Evolutionary conservation across 2,329 filamentous ascomycete genomes (phyloP), one percentile per base, ranked within the genome.

Genomic region (Dactylellina leptospora): DNA sequence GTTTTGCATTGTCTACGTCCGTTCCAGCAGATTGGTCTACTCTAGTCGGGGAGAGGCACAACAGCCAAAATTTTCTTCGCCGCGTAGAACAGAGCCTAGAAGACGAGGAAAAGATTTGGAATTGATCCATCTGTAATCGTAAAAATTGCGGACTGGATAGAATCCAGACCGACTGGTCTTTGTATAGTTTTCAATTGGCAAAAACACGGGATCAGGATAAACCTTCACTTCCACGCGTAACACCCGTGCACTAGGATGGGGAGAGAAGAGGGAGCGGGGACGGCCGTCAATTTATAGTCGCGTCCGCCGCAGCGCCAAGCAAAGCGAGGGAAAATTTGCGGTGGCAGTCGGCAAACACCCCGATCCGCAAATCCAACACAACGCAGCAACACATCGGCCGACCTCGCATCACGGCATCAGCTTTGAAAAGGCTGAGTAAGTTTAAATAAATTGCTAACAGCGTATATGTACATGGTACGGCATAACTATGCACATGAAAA

Each of bases 131-230:
- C 27, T 45, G 45, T 33, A 18, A 54, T 45, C 47, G 47, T 45
- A 62, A 62, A 62, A 62, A 62, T 62, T 62, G 47, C 59, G 30
- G 42, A 53, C 38, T 54, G 38, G 25, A 54, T 44, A 25, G 18
- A 53, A 62, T 54, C 25, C 47, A 62, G 50, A 36, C 42, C 30
- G 59, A 62, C 47, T 62, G 59, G 59, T 62, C 59, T 53, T 53
- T 61, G 48, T 62, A 53, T 62, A 62, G 59, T 62, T 62, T 62
- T 62, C 56, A 62, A 62, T 62, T 62, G 59, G 59, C 59, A 62
- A 62, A 62, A 62, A 62, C 58, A 62, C 47, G 33, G 45, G 47
- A 62, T 62, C 58, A 62, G 58, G 58, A 62, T 62, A 62, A 62
- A 62, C 58, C 38, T 62, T 62, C 58, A 62, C 58, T 62, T 62